Evolutionary conservation across 352 stramenopile genomes (phyloP).

Genomic region (Globisporangium okanoganense): DNA sequence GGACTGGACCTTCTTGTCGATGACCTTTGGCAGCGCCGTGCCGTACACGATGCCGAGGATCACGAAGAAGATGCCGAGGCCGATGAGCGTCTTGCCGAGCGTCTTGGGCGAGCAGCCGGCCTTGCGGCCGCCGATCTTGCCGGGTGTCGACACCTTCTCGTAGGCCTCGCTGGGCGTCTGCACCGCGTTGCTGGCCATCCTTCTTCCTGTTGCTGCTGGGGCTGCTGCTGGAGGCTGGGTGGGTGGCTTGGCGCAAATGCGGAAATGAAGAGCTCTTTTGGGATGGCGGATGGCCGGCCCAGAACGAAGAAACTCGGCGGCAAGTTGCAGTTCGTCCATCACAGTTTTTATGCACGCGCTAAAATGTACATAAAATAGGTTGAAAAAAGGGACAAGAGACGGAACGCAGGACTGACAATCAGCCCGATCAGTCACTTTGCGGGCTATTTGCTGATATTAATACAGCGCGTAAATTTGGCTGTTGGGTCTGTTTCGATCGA

Average conservation of each 20-base stretch:
- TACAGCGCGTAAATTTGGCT: too few relatives aligned
- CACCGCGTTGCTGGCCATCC: not conserved
- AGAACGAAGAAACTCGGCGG: too few relatives aligned
- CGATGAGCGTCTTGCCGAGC: slow-evolving; percentile 32
- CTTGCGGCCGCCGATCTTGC: slow-evolving; percentile 2
- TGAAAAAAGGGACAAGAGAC: not conserved
- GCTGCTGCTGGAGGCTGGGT: not conserved
- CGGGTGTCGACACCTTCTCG: slow-evolving; percentile 16
- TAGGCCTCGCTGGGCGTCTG: slow-evolving; percentile 16
- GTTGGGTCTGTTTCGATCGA: not conserved
- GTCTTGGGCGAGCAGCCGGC: slow-evolving; percentile 24
- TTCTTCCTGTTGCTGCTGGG: not conserved
- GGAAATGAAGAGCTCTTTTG: slow-evolving; percentile 5
- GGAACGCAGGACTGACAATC: not conserved
- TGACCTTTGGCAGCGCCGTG: slow-evolving; percentile 26
- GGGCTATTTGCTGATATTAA: not conserved
- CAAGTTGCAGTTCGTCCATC: too few relatives aligned
- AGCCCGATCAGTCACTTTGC: not conserved
- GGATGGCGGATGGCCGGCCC: too few relatives aligned
- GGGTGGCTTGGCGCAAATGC: slow-evolving; percentile 1
- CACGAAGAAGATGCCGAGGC: slow-evolving; percentile 26
- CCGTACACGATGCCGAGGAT: slow-evolving; percentile 41
- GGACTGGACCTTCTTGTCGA: slow-evolving; percentile 35
- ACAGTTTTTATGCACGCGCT: too few relatives aligned
- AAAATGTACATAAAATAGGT: too few relatives aligned